Evolutionary conservation across 148 eudicot species (phyloP), one percentile per base, ranked within the genome.

Genomic region (Cornus suecica): DNA sequence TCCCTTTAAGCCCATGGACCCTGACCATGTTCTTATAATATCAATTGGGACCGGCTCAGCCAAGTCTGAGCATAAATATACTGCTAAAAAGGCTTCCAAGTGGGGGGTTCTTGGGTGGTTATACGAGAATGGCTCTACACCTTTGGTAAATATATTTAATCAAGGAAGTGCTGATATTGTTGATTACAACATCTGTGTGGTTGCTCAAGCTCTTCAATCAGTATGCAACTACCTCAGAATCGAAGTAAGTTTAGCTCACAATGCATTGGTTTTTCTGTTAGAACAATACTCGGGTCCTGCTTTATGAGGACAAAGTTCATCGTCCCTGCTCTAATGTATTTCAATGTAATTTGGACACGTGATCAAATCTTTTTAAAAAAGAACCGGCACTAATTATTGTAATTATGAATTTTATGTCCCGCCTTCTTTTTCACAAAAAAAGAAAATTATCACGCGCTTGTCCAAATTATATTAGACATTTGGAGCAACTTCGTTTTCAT

Each of bases 41-140:
- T 88, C 92, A 10, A 2, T 88, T 5, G 94, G 94, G 64, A 85
- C 94, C 0, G 94, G 94, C 7, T 68, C 85, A 0, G 60, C 64
- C 23, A 83, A 77, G 70, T 29, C 48, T 10, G 81, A 83, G 23
- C 73, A 69, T 15, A 77, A 75, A 52, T 90, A 81, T 71, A 71
- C 41, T 24, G 89, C 89, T 1, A 79, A 77, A 63, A 72, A 2
- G n/a, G 88, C 83, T 18, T 68, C 92, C 14, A 88, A 83, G n/a
- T 90, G 94, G 91, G 91, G 91, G 0, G 5, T 85, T 20, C 8
- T 85, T 6, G 72, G 83, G 1, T 90, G 94, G 94, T 67, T 90
- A 52, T 77, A 25, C 37, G 60, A 86, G 0, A 1, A 71, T 13
- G 86, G 89, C 31, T 79, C 81, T 2, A 54, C 83, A 22, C 94